Conservation (phyloP, 257 asterid species). For the Rubia yunnanensis region DNA sequence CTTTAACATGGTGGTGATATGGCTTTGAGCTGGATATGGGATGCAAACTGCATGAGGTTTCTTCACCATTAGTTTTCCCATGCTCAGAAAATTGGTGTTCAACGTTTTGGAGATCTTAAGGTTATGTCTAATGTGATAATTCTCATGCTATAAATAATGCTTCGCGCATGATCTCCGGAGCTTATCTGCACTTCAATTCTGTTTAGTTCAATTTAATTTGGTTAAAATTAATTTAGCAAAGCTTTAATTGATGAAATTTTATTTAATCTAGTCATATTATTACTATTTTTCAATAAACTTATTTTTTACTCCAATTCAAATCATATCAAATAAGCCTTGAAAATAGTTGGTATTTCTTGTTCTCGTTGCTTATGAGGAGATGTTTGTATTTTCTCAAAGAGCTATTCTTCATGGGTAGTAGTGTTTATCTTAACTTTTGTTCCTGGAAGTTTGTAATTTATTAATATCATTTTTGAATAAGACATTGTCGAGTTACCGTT, state of each 20-base stretch:
- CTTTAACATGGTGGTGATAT: conserved; percentile 14
- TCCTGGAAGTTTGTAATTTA: neutral
- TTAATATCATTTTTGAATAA: neutral
- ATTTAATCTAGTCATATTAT: too few species aligned
- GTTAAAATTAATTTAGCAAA: too few species aligned
- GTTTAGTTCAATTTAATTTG: too few species aligned
- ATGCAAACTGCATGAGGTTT: conserved; percentile 21
- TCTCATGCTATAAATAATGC: neutral
- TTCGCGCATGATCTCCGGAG: too few species aligned
- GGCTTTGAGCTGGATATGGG: conserved; percentile 22
- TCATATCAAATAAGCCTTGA: too few species aligned
- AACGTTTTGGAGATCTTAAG: neutral
- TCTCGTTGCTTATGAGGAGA: neutral
- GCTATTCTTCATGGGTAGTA: neutral
- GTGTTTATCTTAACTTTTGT: neutral
- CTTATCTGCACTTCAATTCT: too few species aligned
- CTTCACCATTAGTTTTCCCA: neutral
- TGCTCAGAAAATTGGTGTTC: neutral
- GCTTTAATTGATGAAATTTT: too few species aligned
- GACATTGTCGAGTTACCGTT: neutral
- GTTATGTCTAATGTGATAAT: neutral
- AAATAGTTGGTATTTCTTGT: neutral
- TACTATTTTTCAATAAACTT: too few species aligned
- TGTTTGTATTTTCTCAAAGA: neutral
- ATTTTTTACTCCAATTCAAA: too few species aligned